phyloP scores from a whole-genome alignment of 2,329 filamentous ascomycete species.

The Tolypocladium tundrense region DNA sequence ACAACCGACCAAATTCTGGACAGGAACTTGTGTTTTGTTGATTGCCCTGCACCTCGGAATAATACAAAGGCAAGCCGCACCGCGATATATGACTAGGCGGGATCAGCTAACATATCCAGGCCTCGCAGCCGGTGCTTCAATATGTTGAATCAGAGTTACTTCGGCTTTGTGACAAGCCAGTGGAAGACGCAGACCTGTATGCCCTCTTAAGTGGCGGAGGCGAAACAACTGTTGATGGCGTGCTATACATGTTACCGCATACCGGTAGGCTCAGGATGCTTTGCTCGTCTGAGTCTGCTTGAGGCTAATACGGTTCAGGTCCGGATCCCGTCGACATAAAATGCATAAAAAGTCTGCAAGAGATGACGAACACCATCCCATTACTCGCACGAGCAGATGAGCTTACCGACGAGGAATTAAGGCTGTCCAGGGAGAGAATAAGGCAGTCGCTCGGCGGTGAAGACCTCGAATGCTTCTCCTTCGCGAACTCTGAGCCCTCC shows the following conservation, averaged over 20 bases:
- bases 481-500: constrained; percentile 29
- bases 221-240: constrained; percentile 72
- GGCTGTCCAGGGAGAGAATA: constrained; percentile 49
- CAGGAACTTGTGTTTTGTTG: constrained; percentile 87
- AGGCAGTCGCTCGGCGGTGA: constrained; percentile 43
- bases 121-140: constrained; percentile 48
- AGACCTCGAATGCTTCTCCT: constrained; percentile 56
- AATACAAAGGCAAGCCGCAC: constrained; percentile 37
- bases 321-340: constrained; percentile 46
- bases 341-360: constrained; percentile 58
- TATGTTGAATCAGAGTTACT: constrained; percentile 53
- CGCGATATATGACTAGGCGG: neutral
- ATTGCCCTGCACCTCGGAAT: constrained; percentile 58
- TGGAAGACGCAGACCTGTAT: constrained; percentile 65
- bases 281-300: neutral
- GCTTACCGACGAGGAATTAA: constrained; percentile 46
- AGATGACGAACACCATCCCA: constrained; percentile 75
- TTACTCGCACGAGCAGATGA: constrained; percentile 70
- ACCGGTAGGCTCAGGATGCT: constrained; percentile 37
- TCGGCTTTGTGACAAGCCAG: constrained; percentile 33
- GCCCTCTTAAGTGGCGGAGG: constrained; percentile 71
- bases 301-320: constrained; percentile 16
- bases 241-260: constrained; percentile 71
- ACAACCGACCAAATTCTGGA: constrained; percentile 67
- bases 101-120: constrained; percentile 11